Conservation (phyloP, 495 filamentous ascomycete species). For the Penicillium daleae region DNA sequence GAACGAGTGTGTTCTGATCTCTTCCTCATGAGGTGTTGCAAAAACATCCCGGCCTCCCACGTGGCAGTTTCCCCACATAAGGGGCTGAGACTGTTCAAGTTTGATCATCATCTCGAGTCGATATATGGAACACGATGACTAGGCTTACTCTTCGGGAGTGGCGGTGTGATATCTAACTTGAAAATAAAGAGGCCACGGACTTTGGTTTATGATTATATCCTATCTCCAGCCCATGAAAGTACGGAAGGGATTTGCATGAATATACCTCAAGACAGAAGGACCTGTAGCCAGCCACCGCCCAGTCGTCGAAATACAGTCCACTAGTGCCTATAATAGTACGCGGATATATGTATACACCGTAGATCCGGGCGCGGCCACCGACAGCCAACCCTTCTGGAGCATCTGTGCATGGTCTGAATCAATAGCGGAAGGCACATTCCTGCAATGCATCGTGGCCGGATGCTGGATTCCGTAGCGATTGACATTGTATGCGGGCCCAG, state of each 20-base stretch:
- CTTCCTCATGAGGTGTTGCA: conserved; percentile 10
- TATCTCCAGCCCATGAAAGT: not conserved
- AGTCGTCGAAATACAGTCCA: not conserved
- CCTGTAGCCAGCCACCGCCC: conserved; percentile 3
- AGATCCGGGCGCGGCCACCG: conserved; percentile 5
- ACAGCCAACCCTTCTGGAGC: not conserved
- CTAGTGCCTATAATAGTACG: not conserved
- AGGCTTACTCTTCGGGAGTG: not conserved
- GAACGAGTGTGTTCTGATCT: conserved; percentile 16
- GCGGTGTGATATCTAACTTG: not conserved
- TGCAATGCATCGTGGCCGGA: not conserved
- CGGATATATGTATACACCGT: not conserved
- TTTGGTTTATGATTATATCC: not conserved
- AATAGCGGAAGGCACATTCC: conserved; percentile 4
- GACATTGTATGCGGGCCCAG: not conserved
- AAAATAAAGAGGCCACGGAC: not conserved
- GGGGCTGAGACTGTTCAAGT: not conserved
- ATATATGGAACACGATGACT: not conserved
- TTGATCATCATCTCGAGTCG: not conserved
- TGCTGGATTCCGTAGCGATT: not conserved
- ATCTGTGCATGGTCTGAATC: conserved; percentile 1
- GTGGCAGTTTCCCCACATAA: conserved; percentile 20
- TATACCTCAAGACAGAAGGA: not conserved
- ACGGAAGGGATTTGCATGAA: not conserved
- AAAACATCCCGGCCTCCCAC: conserved; percentile 16